These are phyloP conservation scores for Phytophthora uliginosa DNA, from an alignment of 352 stramenopile species.

Conservation along the genomic window DNA sequence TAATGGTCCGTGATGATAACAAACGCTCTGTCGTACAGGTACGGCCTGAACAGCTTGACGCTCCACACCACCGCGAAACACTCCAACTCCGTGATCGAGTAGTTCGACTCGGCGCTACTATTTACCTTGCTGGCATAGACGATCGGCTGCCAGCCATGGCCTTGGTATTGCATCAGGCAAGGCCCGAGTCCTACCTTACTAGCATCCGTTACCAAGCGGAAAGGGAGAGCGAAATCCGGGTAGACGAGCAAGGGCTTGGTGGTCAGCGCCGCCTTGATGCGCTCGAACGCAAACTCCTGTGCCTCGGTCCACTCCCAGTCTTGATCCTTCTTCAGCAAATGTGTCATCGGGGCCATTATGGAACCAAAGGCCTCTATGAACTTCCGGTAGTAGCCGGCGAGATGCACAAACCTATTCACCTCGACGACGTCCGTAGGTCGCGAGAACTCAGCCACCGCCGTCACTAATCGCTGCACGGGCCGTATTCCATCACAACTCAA, in stretches of 20 bases:
- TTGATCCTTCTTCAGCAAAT: slow-evolving; percentile 26
- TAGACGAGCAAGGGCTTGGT: slow-evolving; percentile 19
- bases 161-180: slow-evolving; percentile 30
- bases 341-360: slow-evolving; percentile 21
- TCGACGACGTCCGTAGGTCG: too few relatives aligned
- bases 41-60: slow-evolving; percentile 32
- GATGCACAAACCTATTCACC: too few relatives aligned
- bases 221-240: slow-evolving; percentile 34
- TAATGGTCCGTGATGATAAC: slow-evolving; percentile 32
- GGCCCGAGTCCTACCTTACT: slow-evolving; percentile 20
- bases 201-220: slow-evolving; percentile 36
- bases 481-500: too few relatives aligned
- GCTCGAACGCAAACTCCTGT: neutral
- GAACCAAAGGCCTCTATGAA: slow-evolving; percentile 27
- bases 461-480: too few relatives aligned
- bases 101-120: slow-evolving; percentile 14
- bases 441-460: too few relatives aligned
- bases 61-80: slow-evolving; percentile 31
- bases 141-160: slow-evolving; percentile 10
- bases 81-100: slow-evolving; percentile 34
- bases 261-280: slow-evolving; percentile 18
- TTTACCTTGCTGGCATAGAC: slow-evolving; percentile 30
- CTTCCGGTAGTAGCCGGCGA: neutral
- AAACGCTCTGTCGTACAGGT: slow-evolving; percentile 28
- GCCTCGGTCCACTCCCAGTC: slow-evolving; percentile 22